phyloP scores from a whole-genome alignment of 2,329 filamentous ascomycete species.

The Rhynchosporium agropyri region DNA sequence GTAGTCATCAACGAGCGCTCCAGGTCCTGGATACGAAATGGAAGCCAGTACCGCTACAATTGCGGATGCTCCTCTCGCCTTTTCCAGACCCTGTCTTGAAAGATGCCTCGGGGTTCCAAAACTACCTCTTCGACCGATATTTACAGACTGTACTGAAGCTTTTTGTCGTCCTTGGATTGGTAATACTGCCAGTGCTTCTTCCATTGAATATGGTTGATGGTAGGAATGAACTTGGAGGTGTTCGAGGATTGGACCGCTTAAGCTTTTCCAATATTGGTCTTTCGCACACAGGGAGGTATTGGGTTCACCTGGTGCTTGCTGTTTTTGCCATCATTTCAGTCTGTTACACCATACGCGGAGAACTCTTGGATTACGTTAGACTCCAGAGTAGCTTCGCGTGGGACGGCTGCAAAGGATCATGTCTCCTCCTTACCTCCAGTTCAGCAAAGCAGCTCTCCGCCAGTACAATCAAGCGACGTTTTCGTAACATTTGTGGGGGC shows the following conservation, averaged over 20 bases:
- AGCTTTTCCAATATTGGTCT: slow-evolving; percentile 61
- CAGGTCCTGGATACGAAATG: slow-evolving; percentile 12
- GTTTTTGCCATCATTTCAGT: slow-evolving; percentile 76
- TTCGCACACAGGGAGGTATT: slow-evolving; percentile 67
- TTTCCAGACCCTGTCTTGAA: slow-evolving; percentile 19
- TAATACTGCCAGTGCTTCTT: slow-evolving; percentile 57
- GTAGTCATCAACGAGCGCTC: slow-evolving; percentile 15
- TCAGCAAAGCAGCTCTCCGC: slow-evolving; percentile 83
- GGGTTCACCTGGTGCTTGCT: slow-evolving; percentile 79
- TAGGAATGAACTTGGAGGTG: slow-evolving; percentile 9
- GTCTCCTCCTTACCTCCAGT: slow-evolving; percentile 84
- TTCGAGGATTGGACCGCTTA: slow-evolving; percentile 9
- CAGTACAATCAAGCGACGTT: slow-evolving; percentile 76
- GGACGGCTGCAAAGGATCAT: slow-evolving; percentile 45
- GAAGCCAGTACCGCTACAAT: slow-evolving; percentile 16
- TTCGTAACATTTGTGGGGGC: slow-evolving; percentile 90
- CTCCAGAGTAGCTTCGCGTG: slow-evolving; percentile 46
- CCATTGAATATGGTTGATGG: slow-evolving; percentile 4
- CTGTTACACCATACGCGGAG: slow-evolving; percentile 59
- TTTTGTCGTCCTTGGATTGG: slow-evolving; percentile 74
- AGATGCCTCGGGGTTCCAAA: slow-evolving; percentile 54
- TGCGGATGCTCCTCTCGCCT: slow-evolving; percentile 22
- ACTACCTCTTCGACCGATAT: slow-evolving; percentile 93
- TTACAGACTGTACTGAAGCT: slow-evolving; percentile 82
- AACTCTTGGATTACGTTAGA: slow-evolving; percentile 82